Base-by-base conservation (phyloP, 1,139 yeast genomes). In the Yamadazyma mexicana region DNA sequence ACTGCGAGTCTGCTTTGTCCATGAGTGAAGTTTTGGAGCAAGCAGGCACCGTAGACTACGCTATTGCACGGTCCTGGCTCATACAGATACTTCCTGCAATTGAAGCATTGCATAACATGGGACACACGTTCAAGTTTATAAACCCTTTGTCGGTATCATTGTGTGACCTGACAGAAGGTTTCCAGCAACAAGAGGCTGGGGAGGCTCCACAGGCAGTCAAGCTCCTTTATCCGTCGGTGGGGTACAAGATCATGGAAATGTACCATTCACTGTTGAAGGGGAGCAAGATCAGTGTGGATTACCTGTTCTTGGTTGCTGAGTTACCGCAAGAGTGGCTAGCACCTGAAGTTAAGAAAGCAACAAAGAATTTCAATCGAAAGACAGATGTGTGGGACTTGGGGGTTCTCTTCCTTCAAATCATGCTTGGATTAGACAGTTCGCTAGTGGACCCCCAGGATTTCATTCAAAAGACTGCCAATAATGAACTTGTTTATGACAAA, bases 371-470 rank as follows among this genome's bases (percentile, higher is more conserved):
- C 9, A 86, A 83, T 42, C 69, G 87, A 33, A 87, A 88, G 55
- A 82, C 96, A 0, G 98, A 94, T 62, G 83, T 94, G 5, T 92
- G 97, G 96, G 86, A 87, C 51, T 65, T 91, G 36, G 98, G 97
- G 3, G 87, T 87, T 0, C 61, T 87, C 4, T 83, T 92, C 51
- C 66, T 87, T 20, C 79, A 87, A 46, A 73, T 88, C 53, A 77
- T 89, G 56, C 66, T 81, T 32, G 95, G 95, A 7, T 56, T 54
- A 35, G 54, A 61, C 35, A 46, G 57, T 3, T 75, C 74, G 9
- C 87, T 67, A 51, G 61, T 69, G 10, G 68, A 79, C 1, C 96
- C 97, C 0, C 64, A 63, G 7, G 84, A 79, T 8, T 86, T 87
- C 49, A 54, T 82, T 22, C 70, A 67, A 2, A 64, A 73, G 15